These are phyloP conservation scores for Pythium brassicae DNA, from an alignment of 352 stramenopile species.

Conservation along the genomic window DNA sequence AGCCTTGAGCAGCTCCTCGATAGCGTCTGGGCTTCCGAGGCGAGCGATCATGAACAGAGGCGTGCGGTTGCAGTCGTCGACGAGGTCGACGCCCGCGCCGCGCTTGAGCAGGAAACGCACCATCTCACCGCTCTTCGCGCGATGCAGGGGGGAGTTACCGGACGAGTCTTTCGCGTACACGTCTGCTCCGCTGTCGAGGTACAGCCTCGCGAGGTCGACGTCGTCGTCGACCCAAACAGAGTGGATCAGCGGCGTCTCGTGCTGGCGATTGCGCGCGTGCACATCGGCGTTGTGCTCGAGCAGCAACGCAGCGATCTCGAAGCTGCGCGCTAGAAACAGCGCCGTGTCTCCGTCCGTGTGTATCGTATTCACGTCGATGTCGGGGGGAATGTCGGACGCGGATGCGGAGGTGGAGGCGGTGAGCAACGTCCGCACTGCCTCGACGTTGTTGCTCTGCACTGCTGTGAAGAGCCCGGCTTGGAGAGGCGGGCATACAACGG, in stretches of 20 bases:
- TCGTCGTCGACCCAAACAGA: neutral
- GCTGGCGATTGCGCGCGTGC: constrained; percentile 21
- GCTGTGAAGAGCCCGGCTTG: too few species aligned
- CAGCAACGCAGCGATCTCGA: neutral
- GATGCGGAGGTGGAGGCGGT: too few species aligned
- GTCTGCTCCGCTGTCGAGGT: neutral
- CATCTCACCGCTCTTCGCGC: neutral
- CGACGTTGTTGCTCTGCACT: too few species aligned
- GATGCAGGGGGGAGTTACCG: neutral
- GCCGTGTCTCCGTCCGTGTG: neutral
- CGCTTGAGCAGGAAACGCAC: neutral
- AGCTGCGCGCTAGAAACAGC: neutral
- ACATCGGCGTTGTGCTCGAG: constrained; percentile 19
- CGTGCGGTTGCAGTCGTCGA: neutral
- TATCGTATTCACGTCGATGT: neutral
- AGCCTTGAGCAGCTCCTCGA: neutral
- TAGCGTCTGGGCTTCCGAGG: neutral
- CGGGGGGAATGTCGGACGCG: too few species aligned
- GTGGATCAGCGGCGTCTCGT: neutral
- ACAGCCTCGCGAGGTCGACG: neutral
- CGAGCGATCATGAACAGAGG: neutral
- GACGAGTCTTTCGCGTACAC: neutral
- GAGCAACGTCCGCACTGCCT: too few species aligned
- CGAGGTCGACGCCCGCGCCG: neutral
- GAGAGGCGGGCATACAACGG: too few species aligned